These are phyloP conservation scores for Fusarium sulawesiense DNA, from an alignment of 2,329 filamentous ascomycete genomes.

Conservation along the genomic window DNA sequence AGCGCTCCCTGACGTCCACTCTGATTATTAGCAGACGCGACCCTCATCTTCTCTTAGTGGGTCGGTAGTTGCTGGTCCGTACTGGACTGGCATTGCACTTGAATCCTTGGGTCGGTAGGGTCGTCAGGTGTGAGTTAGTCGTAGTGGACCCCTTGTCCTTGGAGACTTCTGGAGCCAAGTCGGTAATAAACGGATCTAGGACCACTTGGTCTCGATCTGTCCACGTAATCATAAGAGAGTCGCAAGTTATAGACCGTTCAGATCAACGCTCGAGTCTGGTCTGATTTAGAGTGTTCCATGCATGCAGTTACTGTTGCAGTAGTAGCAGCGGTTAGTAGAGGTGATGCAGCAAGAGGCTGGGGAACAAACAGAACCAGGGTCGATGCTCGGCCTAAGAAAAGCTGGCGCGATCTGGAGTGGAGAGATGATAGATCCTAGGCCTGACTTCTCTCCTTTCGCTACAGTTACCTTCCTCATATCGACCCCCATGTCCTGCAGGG, in stretches of 20 bases:
- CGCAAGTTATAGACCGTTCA: background rate
- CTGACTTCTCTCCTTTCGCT: slow-evolving; percentile 9
- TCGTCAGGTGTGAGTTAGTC: slow-evolving; percentile 18
- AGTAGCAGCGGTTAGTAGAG: background rate
- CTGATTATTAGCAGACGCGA: slow-evolving; percentile 7
- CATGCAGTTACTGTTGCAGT: background rate
- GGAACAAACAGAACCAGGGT: slow-evolving; percentile 8
- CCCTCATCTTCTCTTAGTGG: slow-evolving; percentile 22
- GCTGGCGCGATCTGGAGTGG: slow-evolving; percentile 46
- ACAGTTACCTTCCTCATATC: background rate
- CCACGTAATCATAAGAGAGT: background rate
- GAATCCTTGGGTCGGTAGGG: background rate
- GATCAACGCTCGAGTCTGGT: background rate
- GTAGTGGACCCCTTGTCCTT: slow-evolving; percentile 9
- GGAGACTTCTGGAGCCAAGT: background rate
- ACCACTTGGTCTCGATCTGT: background rate
- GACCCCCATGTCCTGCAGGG: slow-evolving; percentile 39
- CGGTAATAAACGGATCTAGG: slow-evolving; percentile 15
- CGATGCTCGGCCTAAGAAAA: slow-evolving; percentile 26
- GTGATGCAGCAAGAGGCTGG: slow-evolving; percentile 23
- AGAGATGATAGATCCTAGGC: slow-evolving; percentile 40
- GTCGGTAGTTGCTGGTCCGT: slow-evolving; percentile 23
- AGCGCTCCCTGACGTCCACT: slow-evolving; percentile 25
- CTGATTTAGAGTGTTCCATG: background rate
- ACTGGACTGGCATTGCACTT: background rate